Conservation (phyloP, 1,284 basidiomycete species). For the Trichosporon coremiiforme region DNA sequence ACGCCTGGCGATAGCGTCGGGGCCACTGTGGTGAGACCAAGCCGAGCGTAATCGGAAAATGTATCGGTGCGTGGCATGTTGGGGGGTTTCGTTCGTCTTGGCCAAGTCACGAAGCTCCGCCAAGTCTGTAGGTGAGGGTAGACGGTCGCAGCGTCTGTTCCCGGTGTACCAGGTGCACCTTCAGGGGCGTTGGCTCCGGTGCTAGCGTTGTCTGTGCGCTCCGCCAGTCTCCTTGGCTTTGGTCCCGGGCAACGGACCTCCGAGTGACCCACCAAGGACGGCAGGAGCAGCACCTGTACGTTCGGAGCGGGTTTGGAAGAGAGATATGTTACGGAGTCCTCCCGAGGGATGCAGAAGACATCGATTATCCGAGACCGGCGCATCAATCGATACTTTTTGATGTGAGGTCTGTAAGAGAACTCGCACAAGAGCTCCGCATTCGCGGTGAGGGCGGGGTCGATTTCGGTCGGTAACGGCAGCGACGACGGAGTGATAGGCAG, state of each 20-base stretch:
- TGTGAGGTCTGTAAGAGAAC: not conserved
- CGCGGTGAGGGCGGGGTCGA: not conserved
- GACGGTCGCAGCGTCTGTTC: not conserved
- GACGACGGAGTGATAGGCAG: not conserved
- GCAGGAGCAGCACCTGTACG: conserved; percentile 2
- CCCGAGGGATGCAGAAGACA: not conserved
- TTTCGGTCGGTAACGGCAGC: not conserved
- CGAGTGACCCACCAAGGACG: not conserved
- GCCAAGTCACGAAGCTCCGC: not conserved
- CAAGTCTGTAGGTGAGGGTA: not conserved
- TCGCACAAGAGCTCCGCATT: conserved; percentile 5
- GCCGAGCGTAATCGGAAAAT: conserved; percentile 1
- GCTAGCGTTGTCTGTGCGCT: not conserved
- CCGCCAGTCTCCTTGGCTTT: not conserved
- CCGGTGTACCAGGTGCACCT: not conserved
- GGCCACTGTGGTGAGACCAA: not conserved
- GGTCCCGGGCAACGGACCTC: not conserved
- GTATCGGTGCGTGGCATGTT: not conserved
- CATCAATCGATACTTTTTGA: conserved; percentile 4
- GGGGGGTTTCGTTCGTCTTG: not conserved
- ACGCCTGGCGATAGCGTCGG: not conserved
- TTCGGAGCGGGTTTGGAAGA: not conserved
- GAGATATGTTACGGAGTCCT: not conserved
- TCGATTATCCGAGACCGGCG: not conserved
- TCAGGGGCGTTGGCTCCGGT: not conserved